Evolutionary conservation across 192 early-diverging fungal genomes (phyloP).

Genomic region (Rhizophagus prolifer): DNA sequence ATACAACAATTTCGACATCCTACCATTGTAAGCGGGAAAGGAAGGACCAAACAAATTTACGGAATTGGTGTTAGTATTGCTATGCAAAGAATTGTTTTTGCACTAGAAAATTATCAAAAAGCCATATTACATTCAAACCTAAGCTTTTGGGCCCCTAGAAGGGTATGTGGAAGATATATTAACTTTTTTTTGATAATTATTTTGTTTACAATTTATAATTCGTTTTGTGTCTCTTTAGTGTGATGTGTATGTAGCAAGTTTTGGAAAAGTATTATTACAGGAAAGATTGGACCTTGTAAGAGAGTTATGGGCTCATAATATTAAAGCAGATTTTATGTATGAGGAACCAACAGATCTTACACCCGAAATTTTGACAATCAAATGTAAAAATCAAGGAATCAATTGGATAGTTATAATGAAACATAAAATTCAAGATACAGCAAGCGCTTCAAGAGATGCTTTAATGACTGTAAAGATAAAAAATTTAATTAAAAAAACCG

Average conservation of each 20-base stretch:
- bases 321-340: slow-evolving; percentile 81
- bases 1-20: slow-evolving; percentile 54
- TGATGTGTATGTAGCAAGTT: slow-evolving; percentile 80
- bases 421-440: slow-evolving; percentile 45
- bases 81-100: slow-evolving; percentile 65
- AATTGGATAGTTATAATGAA: slow-evolving; percentile 82
- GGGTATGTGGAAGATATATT: slow-evolving; percentile 20
- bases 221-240: slow-evolving; percentile 39
- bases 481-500: slow-evolving; percentile 68
- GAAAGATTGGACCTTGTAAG: slow-evolving; percentile 76
- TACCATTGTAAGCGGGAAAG: slow-evolving; percentile 30
- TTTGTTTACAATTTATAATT: background rate
- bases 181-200: background rate
- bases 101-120: slow-evolving; percentile 61
- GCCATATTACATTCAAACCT: slow-evolving; percentile 42
- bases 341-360: slow-evolving; percentile 70
- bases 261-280: slow-evolving; percentile 68
- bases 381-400: slow-evolving; percentile 67
- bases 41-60: slow-evolving; percentile 37
- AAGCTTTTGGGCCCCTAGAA: slow-evolving; percentile 51
- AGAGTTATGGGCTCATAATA: slow-evolving; percentile 75
- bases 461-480: slow-evolving; percentile 65
- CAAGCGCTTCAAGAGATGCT: slow-evolving; percentile 33
- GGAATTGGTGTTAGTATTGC: slow-evolving; percentile 86
- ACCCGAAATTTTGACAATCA: slow-evolving; percentile 59